Evolutionary conservation across 148 eudicot genomes (phyloP).

Genomic region (Rhododendron simsii): DNA sequence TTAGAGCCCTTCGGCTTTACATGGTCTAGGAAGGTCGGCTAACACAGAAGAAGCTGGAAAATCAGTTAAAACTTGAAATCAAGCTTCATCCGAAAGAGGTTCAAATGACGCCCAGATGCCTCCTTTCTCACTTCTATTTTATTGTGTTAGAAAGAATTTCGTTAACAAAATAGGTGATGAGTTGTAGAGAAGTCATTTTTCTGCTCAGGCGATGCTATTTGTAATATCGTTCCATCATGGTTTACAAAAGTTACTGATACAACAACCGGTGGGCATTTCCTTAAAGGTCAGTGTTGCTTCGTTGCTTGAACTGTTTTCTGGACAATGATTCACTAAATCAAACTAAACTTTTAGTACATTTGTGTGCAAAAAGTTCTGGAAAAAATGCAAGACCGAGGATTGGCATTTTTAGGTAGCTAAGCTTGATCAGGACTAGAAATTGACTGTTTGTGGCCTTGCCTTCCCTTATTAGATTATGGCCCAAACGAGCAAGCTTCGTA

Average conservation of each 20-base stretch:
- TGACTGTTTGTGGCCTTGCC: background rate
- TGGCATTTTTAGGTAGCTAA: background rate
- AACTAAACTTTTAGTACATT: background rate
- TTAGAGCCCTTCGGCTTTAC: constrained; percentile 21
- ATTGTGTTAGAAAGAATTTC: background rate
- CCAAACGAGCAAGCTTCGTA: background rate
- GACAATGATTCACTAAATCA: background rate
- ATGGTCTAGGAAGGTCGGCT: constrained; percentile 30
- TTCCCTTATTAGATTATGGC: background rate
- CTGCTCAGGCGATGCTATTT: background rate
- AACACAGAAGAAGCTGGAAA: constrained; percentile 31
- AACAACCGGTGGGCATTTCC: background rate
- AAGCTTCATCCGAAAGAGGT: constrained; percentile 35
- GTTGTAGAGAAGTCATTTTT: background rate
- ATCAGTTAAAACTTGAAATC: constrained; percentile 29
- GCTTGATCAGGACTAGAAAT: background rate
- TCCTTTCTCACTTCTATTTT: background rate
- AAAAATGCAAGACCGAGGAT: background rate
- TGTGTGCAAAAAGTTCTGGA: background rate
- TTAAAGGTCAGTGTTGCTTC: background rate
- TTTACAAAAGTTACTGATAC: background rate
- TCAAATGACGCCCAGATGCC: background rate
- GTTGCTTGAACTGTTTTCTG: background rate
- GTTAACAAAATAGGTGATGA: background rate
- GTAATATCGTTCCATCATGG: background rate